A percentile compares a stretch with the other conserved stretches of the same genome.
Evolutionary conservation across 2,329 filamentous ascomycete species (phyloP).

Genomic region (Pseudogymnoascus sp.): DNA sequence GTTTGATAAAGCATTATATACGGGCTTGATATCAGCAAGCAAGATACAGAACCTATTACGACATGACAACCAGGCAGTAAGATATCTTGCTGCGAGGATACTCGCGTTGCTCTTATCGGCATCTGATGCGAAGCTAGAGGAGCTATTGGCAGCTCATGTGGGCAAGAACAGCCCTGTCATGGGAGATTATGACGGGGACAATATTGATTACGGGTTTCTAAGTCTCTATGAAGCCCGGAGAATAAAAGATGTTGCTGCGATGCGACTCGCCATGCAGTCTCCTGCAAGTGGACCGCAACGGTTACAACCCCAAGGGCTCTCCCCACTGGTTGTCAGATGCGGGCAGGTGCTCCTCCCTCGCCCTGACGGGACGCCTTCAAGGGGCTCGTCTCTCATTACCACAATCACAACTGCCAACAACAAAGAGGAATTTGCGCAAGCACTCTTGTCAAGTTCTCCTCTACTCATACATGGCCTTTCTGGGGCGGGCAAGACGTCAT

Average conservation of each 20-base stretch:
- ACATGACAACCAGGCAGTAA: constrained; percentile 51
- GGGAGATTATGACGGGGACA: constrained; percentile 67
- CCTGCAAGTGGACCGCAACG: background rate
- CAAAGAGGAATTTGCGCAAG: constrained; percentile 58
- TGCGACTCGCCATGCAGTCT: constrained; percentile 1
- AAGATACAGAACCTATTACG: constrained; percentile 63
- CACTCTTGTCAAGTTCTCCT: constrained; percentile 61
- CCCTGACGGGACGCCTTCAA: constrained; percentile 42
- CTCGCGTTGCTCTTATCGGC: constrained; percentile 73
- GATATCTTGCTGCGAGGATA: constrained; percentile 75
- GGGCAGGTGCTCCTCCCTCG: constrained; percentile 61
- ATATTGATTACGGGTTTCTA: constrained; percentile 72
- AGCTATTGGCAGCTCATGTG: constrained; percentile 60
- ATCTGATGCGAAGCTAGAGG: constrained; percentile 70
- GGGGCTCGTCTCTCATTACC: constrained; percentile 50
- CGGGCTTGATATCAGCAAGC: constrained; percentile 54
- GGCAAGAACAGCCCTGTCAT: constrained; percentile 51
- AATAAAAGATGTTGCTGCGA: constrained; percentile 18
- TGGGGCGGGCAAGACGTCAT: constrained; percentile 83
- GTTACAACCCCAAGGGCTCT: constrained; percentile 39
- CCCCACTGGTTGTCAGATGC: constrained; percentile 55
- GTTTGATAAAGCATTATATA: constrained; percentile 65
- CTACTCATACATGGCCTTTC: constrained; percentile 75
- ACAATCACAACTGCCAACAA: constrained; percentile 70
- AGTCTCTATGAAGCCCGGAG: constrained; percentile 48